Base-by-base conservation (phyloP, 2,329 filamentous ascomycete genomes). In the Fusarium sambucinum region DNA sequence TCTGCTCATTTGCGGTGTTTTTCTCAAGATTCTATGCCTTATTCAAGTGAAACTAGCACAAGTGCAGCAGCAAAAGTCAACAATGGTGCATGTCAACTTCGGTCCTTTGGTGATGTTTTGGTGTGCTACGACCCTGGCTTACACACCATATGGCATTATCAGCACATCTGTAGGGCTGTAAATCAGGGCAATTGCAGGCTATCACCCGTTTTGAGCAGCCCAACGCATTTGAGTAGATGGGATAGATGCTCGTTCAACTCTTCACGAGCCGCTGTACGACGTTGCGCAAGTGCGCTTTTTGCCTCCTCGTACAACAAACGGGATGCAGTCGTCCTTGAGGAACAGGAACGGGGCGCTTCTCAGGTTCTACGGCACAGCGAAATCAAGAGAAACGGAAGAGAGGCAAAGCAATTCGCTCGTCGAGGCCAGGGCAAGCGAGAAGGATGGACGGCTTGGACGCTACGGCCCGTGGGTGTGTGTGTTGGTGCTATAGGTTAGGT, bases 351-450 rank as follows among this genome's bases (percentile, higher is more conserved):
- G 47, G 59, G 40, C 37, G 53, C 53, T 37, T 55, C 55, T 29
- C 30, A 48, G 55, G 46, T 68, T 65, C 42, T 69, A 71, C 67
- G 62, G 64, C 69, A 19, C 65, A 63, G 69, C 42, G 35, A 17
- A 35, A 30, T 29, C 46, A 19, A 44, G 21, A 52, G 48, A 32
- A 25, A 46, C 16, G 13, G 42, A 30, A 30, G 59, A 68, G 58
- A 66, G 59, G 62, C 57, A 70, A 72, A 68, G 70, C 67, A 73
- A 74, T 72, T 74, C 68, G 64, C 64, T 68, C 58, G 46, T 50
- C 53, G 52, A 67, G 59, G 58, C 63, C 58, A 56, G 66, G 68
- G 57, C 64, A 74, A 73, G 72, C 72, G 72, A 74, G 66, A 55
- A 38, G 42, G 60, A 64, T 57, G 63, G 69, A 65, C 55, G 66